Base-by-base conservation (phyloP, 2,329 filamentous ascomycete genomes). In the Fusarium denticulatum region DNA sequence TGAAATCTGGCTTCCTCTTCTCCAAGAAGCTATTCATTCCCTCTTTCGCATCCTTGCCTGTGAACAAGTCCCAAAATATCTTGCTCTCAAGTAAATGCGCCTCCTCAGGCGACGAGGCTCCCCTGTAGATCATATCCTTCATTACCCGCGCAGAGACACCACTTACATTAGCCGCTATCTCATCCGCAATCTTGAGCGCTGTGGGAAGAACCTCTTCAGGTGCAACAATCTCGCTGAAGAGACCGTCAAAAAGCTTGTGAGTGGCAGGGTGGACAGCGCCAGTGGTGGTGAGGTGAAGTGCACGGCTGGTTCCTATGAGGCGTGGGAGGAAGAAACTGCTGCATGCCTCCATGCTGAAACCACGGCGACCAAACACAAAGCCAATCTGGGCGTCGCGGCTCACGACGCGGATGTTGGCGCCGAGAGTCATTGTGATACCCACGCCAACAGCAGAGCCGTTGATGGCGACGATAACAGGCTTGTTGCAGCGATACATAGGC, bases 271-370 rank as follows among this genome's bases (percentile, higher is more conserved):
- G 92, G 1, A 90, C 90, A 6, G 83, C 82, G 1, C 92, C 93
- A 0, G 92, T 94, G 7, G 92, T 93, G 47, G 89, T 85, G 36
- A 93, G 85, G 77, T 92, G 88, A 79, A 92, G 82, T 1, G 92
- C 91, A 71, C 88, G 86, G 20, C 87, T 87, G 62, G 87, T 84
- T 64, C 93, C 93, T 67, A 94, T 87, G 32, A 94, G 84, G 1
- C 91, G 87, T 6, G 93, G 92, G 40, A 95, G 85, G 84, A 93
- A 95, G 81, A 88, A 95, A 14, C 89, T 91, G 57, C 87, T 90
- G 78, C 89, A 91, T 1, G 91, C 92, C 81, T 95, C 93, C 88
- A 93, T 91, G 67, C 90, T 86, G 76, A 95, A 86, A 3, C 92
- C 93, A 47, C 92, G 86, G 32, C 92, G 88, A 30, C 88, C 86